phyloP scores from a whole-genome alignment of 129 eudicot species.

The Kitagawia praeruptora region DNA sequence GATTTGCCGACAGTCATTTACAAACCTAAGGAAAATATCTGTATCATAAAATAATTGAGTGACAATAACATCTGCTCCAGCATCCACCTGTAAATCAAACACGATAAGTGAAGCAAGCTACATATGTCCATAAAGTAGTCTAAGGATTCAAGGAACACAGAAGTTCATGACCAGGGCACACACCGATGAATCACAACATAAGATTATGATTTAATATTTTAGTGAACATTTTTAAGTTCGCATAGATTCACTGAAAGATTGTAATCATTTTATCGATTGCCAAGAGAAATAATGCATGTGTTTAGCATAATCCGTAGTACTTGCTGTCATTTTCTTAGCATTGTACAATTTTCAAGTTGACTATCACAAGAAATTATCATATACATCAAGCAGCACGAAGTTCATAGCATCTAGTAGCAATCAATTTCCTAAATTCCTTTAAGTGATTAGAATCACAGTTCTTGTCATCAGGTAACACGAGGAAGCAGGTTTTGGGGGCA shows the following conservation, averaged over 20 bases:
- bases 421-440: not conserved
- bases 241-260: not conserved
- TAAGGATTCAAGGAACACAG: not conserved
- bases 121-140: not conserved
- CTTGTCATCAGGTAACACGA: not conserved
- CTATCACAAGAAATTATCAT: not conserved
- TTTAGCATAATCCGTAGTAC: not conserved
- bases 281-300: not conserved
- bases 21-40: constrained; percentile 83
- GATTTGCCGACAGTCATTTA: constrained; percentile 85
- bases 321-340: not conserved
- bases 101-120: constrained; percentile 4
- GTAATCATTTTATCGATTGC: not conserved
- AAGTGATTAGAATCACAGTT: not conserved
- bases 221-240: not conserved
- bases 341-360: not conserved
- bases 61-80: constrained; percentile 92
- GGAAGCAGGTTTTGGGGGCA: not conserved
- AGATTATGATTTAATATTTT: not conserved
- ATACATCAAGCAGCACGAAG: not conserved
- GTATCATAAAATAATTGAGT: constrained; percentile 96
- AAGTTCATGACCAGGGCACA: not conserved
- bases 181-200: not conserved
- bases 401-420: not conserved
- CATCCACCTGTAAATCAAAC: constrained; percentile 69